Percentiles rank a stretch among this genome's conserved stretches.
phyloP scores from a whole-genome alignment of 768 basidiomycete species.

The Dentipellis sp. region DNA sequence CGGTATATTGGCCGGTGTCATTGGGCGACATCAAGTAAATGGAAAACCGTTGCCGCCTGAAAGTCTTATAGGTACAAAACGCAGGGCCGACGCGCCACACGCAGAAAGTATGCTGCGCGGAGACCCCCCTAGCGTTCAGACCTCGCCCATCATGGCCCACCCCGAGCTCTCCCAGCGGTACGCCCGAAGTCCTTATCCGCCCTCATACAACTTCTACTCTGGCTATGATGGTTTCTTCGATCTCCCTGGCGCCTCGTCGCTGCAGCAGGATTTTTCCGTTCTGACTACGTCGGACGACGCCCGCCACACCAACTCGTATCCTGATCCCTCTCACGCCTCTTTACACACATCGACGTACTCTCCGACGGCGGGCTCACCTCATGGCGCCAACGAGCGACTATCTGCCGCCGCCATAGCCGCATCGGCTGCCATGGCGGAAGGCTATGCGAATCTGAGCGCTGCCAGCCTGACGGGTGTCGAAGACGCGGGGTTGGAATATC shows the following conservation, averaged over 20 bases:
- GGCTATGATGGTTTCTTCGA: constrained; percentile 53
- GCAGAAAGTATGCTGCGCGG: constrained; percentile 71
- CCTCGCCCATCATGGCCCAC: constrained; percentile 11
- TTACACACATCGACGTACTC: constrained; percentile 27
- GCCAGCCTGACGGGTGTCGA: constrained; percentile 44
- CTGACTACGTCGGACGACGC: constrained; percentile 15
- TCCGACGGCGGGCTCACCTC: constrained; percentile 24
- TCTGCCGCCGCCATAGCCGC: constrained; percentile 59
- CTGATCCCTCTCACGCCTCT: constrained; percentile 15
- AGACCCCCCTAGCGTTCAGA: constrained; percentile 45
- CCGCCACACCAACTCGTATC: constrained; percentile 16
- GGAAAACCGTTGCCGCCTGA: constrained; percentile 63
- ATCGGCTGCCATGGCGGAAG: constrained; percentile 62
- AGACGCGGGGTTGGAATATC: constrained; percentile 49
- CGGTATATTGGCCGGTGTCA: constrained; percentile 45
- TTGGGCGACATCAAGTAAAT: constrained; percentile 74
- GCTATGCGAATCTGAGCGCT: constrained; percentile 58
- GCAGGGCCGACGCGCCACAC: constrained; percentile 75
- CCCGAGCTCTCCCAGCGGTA: constrained; percentile 9
- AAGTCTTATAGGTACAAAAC: constrained; percentile 60
- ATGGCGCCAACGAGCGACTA: constrained; percentile 36
- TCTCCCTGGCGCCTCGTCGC: constrained; percentile 14
- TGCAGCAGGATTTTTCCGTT: constrained; percentile 25
- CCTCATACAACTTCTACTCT: constrained; percentile 50
- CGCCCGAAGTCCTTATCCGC: constrained; percentile 19